phyloP scores from a whole-genome alignment of 441 rosid genomes.

The Populus hybrid region DNA sequence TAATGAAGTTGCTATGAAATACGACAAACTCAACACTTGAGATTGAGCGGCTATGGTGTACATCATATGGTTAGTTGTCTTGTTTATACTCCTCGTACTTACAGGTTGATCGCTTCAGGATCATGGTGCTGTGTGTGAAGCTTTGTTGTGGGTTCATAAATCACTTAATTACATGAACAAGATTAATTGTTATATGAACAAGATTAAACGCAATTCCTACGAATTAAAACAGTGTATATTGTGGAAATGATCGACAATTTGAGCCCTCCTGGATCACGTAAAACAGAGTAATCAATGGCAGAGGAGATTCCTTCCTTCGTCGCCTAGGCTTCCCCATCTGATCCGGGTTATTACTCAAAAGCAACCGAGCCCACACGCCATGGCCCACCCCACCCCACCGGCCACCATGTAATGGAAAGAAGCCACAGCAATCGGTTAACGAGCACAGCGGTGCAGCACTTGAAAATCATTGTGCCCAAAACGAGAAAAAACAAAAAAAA shows the following conservation, averaged over 20 bases:
- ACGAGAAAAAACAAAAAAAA: no score
- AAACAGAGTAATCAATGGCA: neutral
- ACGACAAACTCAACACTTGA: neutral
- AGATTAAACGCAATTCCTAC: no score
- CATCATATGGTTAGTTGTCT: neutral
- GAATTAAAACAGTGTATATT: no score
- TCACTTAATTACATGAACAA: no score
- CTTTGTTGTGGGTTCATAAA: no score
- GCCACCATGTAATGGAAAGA: neutral
- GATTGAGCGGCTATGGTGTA: neutral
- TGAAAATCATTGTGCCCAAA: neutral
- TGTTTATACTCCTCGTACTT: neutral
- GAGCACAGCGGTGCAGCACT: neutral
- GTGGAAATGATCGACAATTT: no score
- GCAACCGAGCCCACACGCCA: neutral
- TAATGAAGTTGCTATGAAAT: neutral
- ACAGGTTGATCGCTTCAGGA: neutral
- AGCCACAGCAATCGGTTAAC: neutral
- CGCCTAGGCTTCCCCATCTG: neutral
- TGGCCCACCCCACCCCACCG: neutral
- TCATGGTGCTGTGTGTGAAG: neutral
- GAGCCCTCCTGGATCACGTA: no score
- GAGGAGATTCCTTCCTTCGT: neutral
- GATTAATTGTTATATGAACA: no score
- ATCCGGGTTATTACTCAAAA: neutral